Evolutionary conservation across 495 filamentous ascomycete species (phyloP).

Genomic region (Neurospora cerealis): DNA sequence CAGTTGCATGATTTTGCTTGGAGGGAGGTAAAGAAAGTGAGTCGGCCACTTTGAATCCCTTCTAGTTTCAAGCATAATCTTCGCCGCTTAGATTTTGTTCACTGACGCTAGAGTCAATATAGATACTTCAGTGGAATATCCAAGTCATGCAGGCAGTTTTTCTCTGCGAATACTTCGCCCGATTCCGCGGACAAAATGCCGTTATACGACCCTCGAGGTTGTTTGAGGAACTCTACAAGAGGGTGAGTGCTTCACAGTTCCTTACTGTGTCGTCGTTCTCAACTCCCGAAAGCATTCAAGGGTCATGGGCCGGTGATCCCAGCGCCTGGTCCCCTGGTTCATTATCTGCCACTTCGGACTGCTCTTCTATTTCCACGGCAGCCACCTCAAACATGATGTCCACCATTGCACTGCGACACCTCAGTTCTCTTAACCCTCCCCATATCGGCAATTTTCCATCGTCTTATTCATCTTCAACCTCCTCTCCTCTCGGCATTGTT

Average conservation of each 20-base stretch:
- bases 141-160: constrained; percentile 46
- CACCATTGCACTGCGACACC: constrained; percentile 10
- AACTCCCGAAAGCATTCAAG: constrained; percentile 10
- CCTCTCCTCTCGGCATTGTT: constrained; percentile 10
- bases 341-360: constrained; percentile 21
- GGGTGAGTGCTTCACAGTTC: constrained; percentile 35
- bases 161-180: constrained; percentile 43
- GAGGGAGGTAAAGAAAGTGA: constrained; percentile 32
- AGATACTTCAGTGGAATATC: constrained; percentile 36
- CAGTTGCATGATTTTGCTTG: constrained; percentile 36
- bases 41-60: neutral
- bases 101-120: neutral
- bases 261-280: constrained; percentile 18
- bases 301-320: constrained; percentile 25
- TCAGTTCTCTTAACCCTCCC: constrained; percentile 9
- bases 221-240: constrained; percentile 41
- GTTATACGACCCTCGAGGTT: constrained; percentile 31
- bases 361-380: constrained; percentile 20
- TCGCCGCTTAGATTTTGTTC: neutral
- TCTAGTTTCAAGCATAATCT: neutral
- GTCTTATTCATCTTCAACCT: constrained; percentile 10
- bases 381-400: constrained; percentile 12
- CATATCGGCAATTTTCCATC: constrained; percentile 17
- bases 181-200: constrained; percentile 41
- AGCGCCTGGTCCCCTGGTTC: constrained; percentile 23